Base-by-base conservation (phyloP, 768 basidiomycete species). In the Auricularia sp. region DNA sequence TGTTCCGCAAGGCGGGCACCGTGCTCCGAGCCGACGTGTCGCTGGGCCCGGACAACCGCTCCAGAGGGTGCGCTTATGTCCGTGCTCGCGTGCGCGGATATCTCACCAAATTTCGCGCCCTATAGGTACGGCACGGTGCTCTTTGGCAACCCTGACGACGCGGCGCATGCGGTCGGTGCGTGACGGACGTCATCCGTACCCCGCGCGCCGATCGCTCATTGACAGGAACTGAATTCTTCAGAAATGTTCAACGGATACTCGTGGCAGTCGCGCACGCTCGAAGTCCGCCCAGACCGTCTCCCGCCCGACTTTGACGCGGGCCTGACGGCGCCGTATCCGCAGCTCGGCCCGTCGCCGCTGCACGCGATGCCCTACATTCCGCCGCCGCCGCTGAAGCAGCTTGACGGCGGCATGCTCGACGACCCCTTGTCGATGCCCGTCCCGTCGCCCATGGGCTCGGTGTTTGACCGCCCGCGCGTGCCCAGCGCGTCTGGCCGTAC, bases 161-260 rank as follows among this genome's bases (percentile, higher is more conserved):
- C 95, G 1, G 88, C 88, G 3, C 83, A 93, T 51, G 97, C 97
- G 0, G 91, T 99, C 47, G 77, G 77, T 77, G 56, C 59, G 75
- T 68, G 16, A 8, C 29, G 12, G 16, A 47, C 33, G 33, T 35
- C 44, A 35, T 29, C 29, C 58, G 36, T 16, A 33, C 35, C 36
- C 54, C 29, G 23, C 21, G 18, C n/a, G 29, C 6, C 53, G 59
- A 12, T 39, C 58, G 64, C 23, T 29, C 29, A 29, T 29, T 29
- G 59, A 29, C 51, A 21, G 21, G 58, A 42, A 8, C 8, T 42
- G 7, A 7, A 8, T 58, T 42, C 39, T 18, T 44, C 59, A 75
- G 93, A 97, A 67, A 89, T 92, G 82, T 96, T 96, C 76, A 91
- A 98, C 71, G 96, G 95, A 16, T 97, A 91, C 74, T 87, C 87